Evolutionary conservation across 192 early-diverging fungal genomes (phyloP).

Genomic region (Coemansia sp.): DNA sequence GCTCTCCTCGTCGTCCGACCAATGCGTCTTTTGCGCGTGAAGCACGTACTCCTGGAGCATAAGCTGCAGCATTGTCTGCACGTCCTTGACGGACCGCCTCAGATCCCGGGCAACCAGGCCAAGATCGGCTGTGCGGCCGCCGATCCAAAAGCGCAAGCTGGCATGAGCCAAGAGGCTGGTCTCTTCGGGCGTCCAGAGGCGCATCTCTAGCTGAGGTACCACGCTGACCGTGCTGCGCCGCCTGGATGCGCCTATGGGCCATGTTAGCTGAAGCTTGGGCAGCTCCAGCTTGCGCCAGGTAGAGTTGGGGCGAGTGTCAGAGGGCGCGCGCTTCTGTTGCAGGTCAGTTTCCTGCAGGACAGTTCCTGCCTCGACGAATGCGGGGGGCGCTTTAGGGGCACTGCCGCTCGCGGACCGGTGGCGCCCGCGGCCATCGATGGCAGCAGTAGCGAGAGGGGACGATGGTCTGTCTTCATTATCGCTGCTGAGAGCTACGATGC

Average conservation of each 20-base stretch:
- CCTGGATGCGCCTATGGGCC: not conserved
- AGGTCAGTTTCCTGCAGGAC: not conserved
- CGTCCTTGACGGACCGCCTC: slow-evolving; percentile 18
- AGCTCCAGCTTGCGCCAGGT: not conserved
- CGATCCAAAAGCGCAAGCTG: slow-evolving; percentile 28
- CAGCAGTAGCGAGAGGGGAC: not conserved
- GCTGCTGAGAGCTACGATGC: not conserved
- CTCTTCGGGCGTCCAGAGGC: slow-evolving; percentile 26
- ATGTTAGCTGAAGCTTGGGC: not conserved
- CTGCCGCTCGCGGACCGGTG: not conserved
- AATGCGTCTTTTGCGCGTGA: slow-evolving; percentile 23
- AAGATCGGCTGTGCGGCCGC: slow-evolving; percentile 21
- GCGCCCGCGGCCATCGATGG: not conserved
- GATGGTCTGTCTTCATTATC: not conserved
- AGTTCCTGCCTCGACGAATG: not conserved
- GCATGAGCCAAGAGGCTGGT: slow-evolving; percentile 12
- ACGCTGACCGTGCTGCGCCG: not conserved
- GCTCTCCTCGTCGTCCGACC: slow-evolving; percentile 14
- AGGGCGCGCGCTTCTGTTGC: not conserved
- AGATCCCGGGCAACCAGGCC: slow-evolving; percentile 9
- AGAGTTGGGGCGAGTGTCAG: not conserved
- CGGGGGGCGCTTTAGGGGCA: not conserved
- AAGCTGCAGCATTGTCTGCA: slow-evolving; percentile 29
- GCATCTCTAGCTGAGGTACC: not conserved
- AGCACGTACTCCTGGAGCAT: slow-evolving; percentile 44